Evolutionary conservation across 768 basidiomycete genomes (phyloP), one percentile per base, ranked within the genome.

Genomic region (Leccinum arenicola): DNA sequence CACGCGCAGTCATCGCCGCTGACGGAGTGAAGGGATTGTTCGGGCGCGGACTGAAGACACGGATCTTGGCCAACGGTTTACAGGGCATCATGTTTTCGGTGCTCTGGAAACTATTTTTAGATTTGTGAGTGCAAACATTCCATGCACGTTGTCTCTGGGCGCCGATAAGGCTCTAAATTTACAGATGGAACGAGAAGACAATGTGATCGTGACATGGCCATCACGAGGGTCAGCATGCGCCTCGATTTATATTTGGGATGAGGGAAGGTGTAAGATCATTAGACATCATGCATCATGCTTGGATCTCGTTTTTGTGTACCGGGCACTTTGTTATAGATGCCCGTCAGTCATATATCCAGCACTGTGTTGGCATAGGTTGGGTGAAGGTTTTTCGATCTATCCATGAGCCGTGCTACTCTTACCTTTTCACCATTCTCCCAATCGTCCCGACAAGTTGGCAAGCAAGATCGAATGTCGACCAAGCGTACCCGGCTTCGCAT

Each of bases 51-150:
- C 74, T 98, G 61, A 91, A 91, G 75, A 98, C 93, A 12, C 78
- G 95, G 35, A 88, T 95, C 55, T 65, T 96, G 59, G 87, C 95
- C 31, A 98, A 98, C 69, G 93, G 95, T 23, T 73, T 95, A 52
- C 96, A 98, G 68, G 91, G 95, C 0, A 66, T 98, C 49, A 85
- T 97, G 82, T 98, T 98, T 75, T 85, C 87, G 7, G 79, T 98
- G 5, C 78, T 98, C 12, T 98, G 96, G 96, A 90, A 86, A 67
- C 74, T 91, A 61, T 96, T 98, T 69, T 75, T 89, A 77, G 93
- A 98, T 74, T 54, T 95, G 92, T 95, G 69, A 75, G 90, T 82
- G 25, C 36, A 54, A 31, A 19, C 19, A 33, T 10, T 36, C 53
- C 14, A 19, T 56, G 15, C 14, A 6, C 29, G 9, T 36, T 50